Base-by-base conservation (phyloP, 306 rosid genomes). In the Lupinus albus region DNA sequence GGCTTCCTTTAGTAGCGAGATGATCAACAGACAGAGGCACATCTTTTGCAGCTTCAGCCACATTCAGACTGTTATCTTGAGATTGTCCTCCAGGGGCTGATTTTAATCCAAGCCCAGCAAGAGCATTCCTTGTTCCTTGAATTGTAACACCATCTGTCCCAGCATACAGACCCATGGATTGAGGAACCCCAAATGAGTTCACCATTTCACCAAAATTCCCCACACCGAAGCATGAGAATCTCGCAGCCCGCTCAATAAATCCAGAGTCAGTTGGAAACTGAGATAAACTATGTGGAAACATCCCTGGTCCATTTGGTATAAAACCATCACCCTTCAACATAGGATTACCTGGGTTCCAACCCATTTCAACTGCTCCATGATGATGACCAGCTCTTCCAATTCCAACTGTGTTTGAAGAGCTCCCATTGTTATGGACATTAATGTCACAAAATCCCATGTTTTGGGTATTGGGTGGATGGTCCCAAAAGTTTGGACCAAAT, bases 251-350 rank as follows among this genome's bases (percentile, higher is more conserved):
- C 81, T 94, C 97, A 6, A 94, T 86, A 76, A 90, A 90, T 5
- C 82, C 96, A 21, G 97, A 86, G 75, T 94, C 97, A 41, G 91
- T 68, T 28, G 97, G 99, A 70, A 89, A 78, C 79, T 93, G 97
- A 74, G 97, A 86, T 42, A 90, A 79, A 85, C 79, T 82, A 75
- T 82, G 86, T 0, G 88, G 84, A 58, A 79, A 70, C 36, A 82
- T 68, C 64, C 80, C 88, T 47, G 79, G 88, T 67, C 81, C 83
- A 68, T 79, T 85, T 6, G 84, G 86, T 67, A 84, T 58, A 68
- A 79, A 87, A 52, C 72, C 68, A 7, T 81, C 87, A 33, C 80
- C 86, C 73, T 83, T 86, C 69, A 83, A 65, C 86, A 82, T 36
- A 39, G 84, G 72, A 75, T 64, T 85, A 49, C 78, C 59, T 2